These are phyloP conservation scores for Exserohilum turcica DNA, from an alignment of 2,329 filamentous ascomycete genomes.

Conservation along the genomic window DNA sequence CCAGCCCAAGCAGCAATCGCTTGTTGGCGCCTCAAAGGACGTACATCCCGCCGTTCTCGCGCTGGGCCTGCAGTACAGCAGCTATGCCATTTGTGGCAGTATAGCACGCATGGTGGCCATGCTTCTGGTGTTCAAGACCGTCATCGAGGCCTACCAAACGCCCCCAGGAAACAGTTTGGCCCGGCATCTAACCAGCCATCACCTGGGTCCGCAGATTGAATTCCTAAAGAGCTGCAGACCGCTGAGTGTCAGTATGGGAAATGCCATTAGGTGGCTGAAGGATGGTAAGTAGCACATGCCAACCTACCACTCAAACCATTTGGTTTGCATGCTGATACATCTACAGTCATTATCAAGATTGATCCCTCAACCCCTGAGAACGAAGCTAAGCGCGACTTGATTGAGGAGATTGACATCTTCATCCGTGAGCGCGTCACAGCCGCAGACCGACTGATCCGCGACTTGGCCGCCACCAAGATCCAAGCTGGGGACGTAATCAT, in stretches of 20 bases:
- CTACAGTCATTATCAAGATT: slow-evolving; percentile 76
- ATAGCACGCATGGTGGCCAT: slow-evolving; percentile 87
- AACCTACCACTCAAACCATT: not conserved
- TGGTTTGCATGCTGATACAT: slow-evolving; percentile 5
- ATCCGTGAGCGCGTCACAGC: slow-evolving; percentile 88
- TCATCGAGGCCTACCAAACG: slow-evolving; percentile 91
- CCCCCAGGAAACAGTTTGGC: slow-evolving; percentile 83
- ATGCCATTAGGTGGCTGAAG: slow-evolving; percentile 93
- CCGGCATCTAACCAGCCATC: slow-evolving; percentile 87
- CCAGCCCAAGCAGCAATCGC: slow-evolving; percentile 69
- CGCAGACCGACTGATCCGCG: slow-evolving; percentile 83
- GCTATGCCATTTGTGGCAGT: slow-evolving; percentile 86
- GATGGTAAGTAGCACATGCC: slow-evolving; percentile 52
- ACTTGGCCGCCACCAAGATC: slow-evolving; percentile 76
- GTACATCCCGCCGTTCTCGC: slow-evolving; percentile 86
- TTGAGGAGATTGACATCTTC: slow-evolving; percentile 83
- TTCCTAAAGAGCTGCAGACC: slow-evolving; percentile 93
- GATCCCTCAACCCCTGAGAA: slow-evolving; percentile 83
- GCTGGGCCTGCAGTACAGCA: slow-evolving; percentile 86
- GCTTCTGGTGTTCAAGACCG: slow-evolving; percentile 85
- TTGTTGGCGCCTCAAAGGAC: slow-evolving; percentile 66
- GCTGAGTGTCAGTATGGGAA: slow-evolving; percentile 95
- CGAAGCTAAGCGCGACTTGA: slow-evolving; percentile 78
- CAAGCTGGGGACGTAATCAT: slow-evolving; percentile 79
- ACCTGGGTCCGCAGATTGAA: slow-evolving; percentile 92